Conservation (phyloP, 1,284 basidiomycete genomes). For the Acaromyces ingoldii region DNA sequence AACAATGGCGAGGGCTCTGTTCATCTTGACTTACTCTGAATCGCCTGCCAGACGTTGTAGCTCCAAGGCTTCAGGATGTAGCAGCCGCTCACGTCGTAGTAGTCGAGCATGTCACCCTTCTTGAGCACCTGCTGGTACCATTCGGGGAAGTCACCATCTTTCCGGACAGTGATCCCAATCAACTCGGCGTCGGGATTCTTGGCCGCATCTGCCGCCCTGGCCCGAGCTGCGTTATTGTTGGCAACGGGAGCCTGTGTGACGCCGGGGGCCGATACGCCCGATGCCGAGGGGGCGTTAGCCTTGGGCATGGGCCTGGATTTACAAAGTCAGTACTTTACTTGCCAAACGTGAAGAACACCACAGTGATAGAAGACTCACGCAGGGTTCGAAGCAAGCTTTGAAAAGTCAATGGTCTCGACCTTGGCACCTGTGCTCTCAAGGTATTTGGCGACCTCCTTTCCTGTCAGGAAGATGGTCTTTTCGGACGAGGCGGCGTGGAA, state of each 20-base stretch:
- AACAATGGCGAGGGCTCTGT: too few species aligned
- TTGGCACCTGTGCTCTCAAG: conserved; percentile 39
- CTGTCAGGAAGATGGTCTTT: conserved; percentile 44
- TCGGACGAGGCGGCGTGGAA: conserved; percentile 41
- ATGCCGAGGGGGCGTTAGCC: not conserved
- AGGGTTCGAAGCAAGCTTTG: conserved; percentile 3
- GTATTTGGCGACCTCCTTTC: conserved; percentile 38
- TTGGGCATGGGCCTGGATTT: not conserved
- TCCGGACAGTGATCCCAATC: conserved; percentile 50
- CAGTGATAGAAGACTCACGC: not conserved
- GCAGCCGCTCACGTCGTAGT: conserved; percentile 97
- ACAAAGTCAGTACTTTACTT: too few species aligned
- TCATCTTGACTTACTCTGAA: conserved; percentile 63
- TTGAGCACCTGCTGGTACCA: conserved; percentile 70
- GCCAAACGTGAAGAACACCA: not conserved
- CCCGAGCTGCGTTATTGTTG: conserved; percentile 13
- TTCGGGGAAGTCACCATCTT: conserved; percentile 48
- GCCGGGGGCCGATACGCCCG: not conserved
- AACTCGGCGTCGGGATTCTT: conserved; percentile 46
- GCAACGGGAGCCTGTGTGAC: not conserved
- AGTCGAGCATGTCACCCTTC: conserved; percentile 98
- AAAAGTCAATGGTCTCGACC: conserved; percentile 31
- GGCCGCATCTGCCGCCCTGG: conserved; percentile 10
- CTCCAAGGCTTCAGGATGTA: conserved; percentile 98
- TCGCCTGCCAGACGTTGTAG: conserved; percentile 92